Evolutionary conservation across 345 rosid species (phyloP).

Genomic region (Aquilaria malaccensis): DNA sequence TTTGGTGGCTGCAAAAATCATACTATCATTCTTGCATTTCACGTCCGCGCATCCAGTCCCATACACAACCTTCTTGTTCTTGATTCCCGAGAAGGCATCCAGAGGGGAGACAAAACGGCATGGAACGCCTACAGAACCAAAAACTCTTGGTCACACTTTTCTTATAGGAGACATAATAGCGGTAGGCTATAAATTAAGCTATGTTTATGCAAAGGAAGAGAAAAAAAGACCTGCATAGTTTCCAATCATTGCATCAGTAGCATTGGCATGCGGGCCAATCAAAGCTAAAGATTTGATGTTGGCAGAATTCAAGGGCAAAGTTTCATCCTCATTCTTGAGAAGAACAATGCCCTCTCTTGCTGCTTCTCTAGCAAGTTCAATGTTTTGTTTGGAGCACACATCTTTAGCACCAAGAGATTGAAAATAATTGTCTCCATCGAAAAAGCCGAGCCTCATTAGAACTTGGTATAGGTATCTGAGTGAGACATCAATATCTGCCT

Average conservation of each 20-base stretch:
- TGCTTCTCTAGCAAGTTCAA: constrained; percentile 28
- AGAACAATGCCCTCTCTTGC: constrained; percentile 42
- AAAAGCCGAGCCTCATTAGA: constrained; percentile 58
- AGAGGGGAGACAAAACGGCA: constrained; percentile 25
- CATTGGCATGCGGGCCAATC: constrained; percentile 37
- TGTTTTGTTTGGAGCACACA: constrained; percentile 15
- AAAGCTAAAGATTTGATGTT: constrained; percentile 19
- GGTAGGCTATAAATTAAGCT: not conserved
- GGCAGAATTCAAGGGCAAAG: constrained; percentile 19
- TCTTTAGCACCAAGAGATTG: constrained; percentile 22
- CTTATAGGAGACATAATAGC: too few relatives aligned
- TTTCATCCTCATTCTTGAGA: constrained; percentile 19
- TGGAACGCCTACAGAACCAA: constrained; percentile 20
- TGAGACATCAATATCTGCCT: constrained; percentile 22
- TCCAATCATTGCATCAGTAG: constrained; percentile 28
- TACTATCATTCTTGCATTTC: constrained; percentile 17
- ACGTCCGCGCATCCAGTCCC: constrained; percentile 29
- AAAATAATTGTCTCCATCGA: constrained; percentile 42
- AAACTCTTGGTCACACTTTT: not conserved
- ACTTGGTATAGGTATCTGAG: constrained; percentile 29
- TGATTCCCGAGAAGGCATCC: constrained; percentile 23
- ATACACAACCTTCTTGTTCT: constrained; percentile 16
- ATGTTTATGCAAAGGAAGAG: not conserved
- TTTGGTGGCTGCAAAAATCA: constrained; percentile 18
- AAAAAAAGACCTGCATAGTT: constrained; percentile 31